Percentiles rank a stretch among this genome's conserved stretches.
These are phyloP conservation scores for Sisymbrium altissimum DNA, from an alignment of 345 rosid genomes.

Conservation along the genomic window DNA sequence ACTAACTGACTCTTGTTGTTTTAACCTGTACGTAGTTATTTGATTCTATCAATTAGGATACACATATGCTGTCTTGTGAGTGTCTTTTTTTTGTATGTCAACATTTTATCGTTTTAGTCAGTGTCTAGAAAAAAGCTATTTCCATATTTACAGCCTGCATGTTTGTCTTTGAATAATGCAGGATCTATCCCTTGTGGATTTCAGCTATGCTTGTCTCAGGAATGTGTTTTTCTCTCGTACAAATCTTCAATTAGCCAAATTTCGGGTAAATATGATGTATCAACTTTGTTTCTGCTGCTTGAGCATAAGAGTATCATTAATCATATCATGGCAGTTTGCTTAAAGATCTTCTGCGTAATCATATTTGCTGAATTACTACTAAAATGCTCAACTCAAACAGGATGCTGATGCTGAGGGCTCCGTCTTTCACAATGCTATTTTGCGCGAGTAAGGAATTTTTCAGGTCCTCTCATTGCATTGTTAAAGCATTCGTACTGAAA, in stretches of 20 bases:
- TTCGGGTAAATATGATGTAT: slow-evolving; percentile 53
- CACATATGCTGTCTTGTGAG: too few relatives aligned
- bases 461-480: background rate
- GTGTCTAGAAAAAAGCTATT: too few relatives aligned
- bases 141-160: too few relatives aligned
- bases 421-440: slow-evolving; percentile 83
- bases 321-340: background rate
- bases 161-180: slow-evolving; percentile 34
- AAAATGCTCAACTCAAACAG: slow-evolving; percentile 36
- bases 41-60: too few relatives aligned
- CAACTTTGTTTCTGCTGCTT: background rate
- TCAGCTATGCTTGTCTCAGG: slow-evolving; percentile 81
- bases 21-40: too few relatives aligned
- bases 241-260: slow-evolving; percentile 80
- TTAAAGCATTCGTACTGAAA: background rate
- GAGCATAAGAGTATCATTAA: background rate
- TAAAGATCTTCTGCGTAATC: background rate
- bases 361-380: slow-evolving; percentile 16
- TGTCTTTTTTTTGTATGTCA: too few relatives aligned
- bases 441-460: slow-evolving; percentile 74
- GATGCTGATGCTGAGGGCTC: slow-evolving; percentile 80
- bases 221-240: slow-evolving; percentile 92
- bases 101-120: too few relatives aligned
- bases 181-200: slow-evolving; percentile 85
- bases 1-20: background rate